A percentile compares a stretch with the other conserved stretches of the same genome.
phyloP scores from a whole-genome alignment of 345 rosid genomes.

The Camelina laxa region DNA sequence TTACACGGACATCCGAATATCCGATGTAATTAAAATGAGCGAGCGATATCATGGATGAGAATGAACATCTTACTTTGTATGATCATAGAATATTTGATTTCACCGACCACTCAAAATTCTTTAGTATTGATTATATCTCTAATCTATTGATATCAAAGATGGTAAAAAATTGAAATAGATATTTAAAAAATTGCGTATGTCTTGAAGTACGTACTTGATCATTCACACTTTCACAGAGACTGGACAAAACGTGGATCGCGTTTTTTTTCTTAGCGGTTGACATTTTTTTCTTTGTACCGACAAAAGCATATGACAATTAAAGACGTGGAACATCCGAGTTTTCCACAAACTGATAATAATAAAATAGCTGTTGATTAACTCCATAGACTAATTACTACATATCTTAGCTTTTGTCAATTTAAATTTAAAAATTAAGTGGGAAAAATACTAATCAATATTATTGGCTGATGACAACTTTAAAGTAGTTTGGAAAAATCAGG shows the following conservation, averaged over 20 bases:
- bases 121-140: no score
- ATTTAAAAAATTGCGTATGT: no score
- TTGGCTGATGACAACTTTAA: constrained; percentile 20
- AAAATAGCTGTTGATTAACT: constrained; percentile 5
- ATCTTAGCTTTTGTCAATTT: not conserved
- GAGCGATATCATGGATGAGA: no score
- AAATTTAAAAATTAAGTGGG: not conserved
- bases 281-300: constrained; percentile 9
- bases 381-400: not conserved
- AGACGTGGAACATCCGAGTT: constrained; percentile 29
- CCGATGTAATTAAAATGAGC: no score
- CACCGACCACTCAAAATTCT: no score
- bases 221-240: not conserved
- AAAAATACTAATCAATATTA: constrained; percentile 10
- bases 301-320: constrained; percentile 17
- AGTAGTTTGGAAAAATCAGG: constrained; percentile 10
- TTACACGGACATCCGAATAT: no score
- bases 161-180: no score
- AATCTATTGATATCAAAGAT: no score
- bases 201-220: not conserved
- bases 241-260: not conserved
- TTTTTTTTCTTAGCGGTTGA: constrained; percentile 8
- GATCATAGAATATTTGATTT: no score
- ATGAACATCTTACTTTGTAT: no score
- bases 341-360: not conserved